These are phyloP conservation scores for Curvularia hawaiiensis DNA, from an alignment of 2,329 filamentous ascomycete genomes.

Conservation along the genomic window DNA sequence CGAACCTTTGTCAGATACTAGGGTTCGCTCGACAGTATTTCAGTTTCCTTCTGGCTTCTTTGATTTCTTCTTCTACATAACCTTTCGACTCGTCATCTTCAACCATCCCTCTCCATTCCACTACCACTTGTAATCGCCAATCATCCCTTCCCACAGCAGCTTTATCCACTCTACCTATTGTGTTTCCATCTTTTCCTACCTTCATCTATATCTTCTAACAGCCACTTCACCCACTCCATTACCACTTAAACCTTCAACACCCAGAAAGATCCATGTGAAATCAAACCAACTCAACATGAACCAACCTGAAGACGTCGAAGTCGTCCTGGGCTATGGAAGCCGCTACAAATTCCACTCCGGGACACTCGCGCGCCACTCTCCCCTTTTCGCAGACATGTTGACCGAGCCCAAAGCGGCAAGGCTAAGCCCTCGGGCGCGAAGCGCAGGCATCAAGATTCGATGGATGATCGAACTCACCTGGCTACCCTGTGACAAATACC, in stretches of 20 bases:
- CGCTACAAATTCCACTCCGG: neutral
- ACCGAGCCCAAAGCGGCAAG: neutral
- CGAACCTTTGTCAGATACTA: neutral
- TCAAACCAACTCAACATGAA: neutral
- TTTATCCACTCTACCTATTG: too few relatives aligned
- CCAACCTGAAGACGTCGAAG: neutral
- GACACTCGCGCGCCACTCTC: neutral
- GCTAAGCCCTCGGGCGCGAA: neutral
- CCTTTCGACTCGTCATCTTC: neutral
- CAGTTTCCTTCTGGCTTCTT: too few relatives aligned
- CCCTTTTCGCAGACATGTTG: neutral
- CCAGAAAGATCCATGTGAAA: neutral
- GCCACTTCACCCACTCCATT: neutral
- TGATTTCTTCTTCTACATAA: neutral
- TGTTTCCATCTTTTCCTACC: too few relatives aligned
- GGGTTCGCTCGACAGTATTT: neutral
- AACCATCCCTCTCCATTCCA: neutral
- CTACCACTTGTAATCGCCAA: too few relatives aligned
- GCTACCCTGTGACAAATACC: neutral
- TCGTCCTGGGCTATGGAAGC: neutral
- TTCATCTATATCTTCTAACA: neutral
- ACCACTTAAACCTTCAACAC: neutral
- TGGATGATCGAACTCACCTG: neutral
- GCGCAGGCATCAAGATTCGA: neutral
- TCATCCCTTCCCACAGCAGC: too few relatives aligned